Percentiles rank a stretch among this genome's conserved stretches.
These are phyloP conservation scores for Vitis hybrid DNA, from an alignment of 177 flowering plant genomes.

Conservation along the genomic window DNA sequence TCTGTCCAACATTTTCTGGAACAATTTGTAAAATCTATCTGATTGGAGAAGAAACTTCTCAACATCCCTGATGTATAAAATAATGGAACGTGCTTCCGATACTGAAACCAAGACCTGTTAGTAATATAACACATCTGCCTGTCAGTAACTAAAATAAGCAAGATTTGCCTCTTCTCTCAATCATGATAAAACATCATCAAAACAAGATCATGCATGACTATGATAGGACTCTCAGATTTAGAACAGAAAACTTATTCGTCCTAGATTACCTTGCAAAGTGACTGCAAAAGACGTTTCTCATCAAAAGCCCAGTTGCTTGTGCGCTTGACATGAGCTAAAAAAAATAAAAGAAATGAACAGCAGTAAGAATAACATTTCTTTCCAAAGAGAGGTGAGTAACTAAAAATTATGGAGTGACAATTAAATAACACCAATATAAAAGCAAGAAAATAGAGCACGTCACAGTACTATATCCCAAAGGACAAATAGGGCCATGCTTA, in stretches of 20 bases:
- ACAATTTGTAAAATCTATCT: constrained; percentile 34
- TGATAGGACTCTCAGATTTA: neutral
- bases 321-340: constrained; percentile 32
- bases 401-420: neutral
- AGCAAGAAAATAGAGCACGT: too few species aligned
- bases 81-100: constrained; percentile 36
- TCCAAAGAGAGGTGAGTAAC: too few species aligned
- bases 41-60: constrained; percentile 44
- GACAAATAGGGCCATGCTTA: too few species aligned
- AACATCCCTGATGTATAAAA: constrained; percentile 46
- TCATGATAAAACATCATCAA: neutral
- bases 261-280: constrained; percentile 45
- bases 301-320: constrained; percentile 45
- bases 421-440: neutral
- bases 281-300: constrained; percentile 39
- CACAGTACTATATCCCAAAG: too few species aligned
- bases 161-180: neutral
- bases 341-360: neutral
- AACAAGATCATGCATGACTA: neutral
- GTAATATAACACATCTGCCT: constrained; percentile 1
- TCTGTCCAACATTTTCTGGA: constrained; percentile 34
- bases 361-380: neutral
- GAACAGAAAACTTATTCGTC: neutral
- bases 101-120: constrained; percentile 41
- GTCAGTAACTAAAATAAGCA: neutral